phyloP scores from a whole-genome alignment of 148 eudicot species.

The Linanthus parryae region DNA sequence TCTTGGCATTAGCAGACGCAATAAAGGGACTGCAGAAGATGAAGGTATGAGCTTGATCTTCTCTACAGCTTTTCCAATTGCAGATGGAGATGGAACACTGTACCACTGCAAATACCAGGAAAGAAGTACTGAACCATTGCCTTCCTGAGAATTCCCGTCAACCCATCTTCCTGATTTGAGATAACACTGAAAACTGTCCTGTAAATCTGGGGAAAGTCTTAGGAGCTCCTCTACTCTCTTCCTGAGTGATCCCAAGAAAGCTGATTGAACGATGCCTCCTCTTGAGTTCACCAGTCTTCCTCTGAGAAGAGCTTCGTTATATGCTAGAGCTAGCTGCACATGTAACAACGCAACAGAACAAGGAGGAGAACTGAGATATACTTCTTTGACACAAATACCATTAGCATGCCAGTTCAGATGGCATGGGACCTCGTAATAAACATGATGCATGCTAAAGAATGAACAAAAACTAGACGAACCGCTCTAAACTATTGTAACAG shows the following conservation, averaged over 20 bases:
- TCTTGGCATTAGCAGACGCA: constrained; percentile 60
- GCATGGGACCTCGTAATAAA: too few species aligned
- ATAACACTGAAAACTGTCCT: constrained; percentile 37
- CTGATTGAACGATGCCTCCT: constrained; percentile 69
- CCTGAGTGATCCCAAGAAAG: constrained; percentile 68
- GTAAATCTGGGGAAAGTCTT: constrained; percentile 18
- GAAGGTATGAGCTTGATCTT: constrained; percentile 31
- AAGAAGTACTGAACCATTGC: constrained; percentile 37
- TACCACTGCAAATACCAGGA: constrained; percentile 97
- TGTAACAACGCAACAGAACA: not conserved
- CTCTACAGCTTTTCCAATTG: constrained; percentile 32
- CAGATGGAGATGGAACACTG: constrained; percentile 54
- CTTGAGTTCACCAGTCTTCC: constrained; percentile 45
- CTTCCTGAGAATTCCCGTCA: constrained; percentile 19
- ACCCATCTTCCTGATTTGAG: constrained; percentile 66
- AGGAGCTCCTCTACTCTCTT: constrained; percentile 74
- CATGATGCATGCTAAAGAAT: too few species aligned
- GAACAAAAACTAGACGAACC: too few species aligned
- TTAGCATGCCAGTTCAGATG: too few species aligned
- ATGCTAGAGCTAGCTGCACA: constrained; percentile 80
- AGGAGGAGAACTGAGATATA: too few species aligned
- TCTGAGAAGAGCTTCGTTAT: constrained; percentile 60
- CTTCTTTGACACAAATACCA: too few species aligned
- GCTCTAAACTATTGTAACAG: too few species aligned
- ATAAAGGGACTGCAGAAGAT: constrained; percentile 46